Percentiles rank a stretch among this genome's conserved stretches.
Conservation (phyloP, 2,329 filamentous ascomycete species). For the Pestalotiopsis sp. region DNA sequence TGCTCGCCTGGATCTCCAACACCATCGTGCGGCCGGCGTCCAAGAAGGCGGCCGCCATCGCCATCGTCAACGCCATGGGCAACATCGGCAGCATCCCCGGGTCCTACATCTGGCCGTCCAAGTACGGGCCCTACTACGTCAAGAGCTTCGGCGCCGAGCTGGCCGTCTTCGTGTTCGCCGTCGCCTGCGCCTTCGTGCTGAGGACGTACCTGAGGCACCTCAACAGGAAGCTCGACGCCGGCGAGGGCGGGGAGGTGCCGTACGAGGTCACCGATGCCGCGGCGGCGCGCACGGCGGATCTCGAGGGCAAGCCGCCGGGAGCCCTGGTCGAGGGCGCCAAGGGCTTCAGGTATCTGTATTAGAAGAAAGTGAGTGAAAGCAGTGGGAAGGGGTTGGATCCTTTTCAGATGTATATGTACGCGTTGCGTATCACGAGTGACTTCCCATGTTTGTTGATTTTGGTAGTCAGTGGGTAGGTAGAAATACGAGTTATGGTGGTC, state of each 20-base stretch:
- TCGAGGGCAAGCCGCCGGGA: not conserved
- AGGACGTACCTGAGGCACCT: not conserved
- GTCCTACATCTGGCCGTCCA: slow-evolving; percentile 10
- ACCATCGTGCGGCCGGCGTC: slow-evolving; percentile 6
- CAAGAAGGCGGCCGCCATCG: slow-evolving; percentile 7
- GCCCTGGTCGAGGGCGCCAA: slow-evolving; percentile 2
- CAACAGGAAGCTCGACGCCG: slow-evolving; percentile 8
- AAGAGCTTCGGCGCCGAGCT: slow-evolving; percentile 10
- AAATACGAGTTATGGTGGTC: too few relatives aligned
- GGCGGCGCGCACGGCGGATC: not conserved
- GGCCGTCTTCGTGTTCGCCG: slow-evolving; percentile 1
- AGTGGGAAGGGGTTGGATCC: not conserved
- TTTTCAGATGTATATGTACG: not conserved
- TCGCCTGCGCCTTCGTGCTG: not conserved
- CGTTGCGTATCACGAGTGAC: too few relatives aligned
- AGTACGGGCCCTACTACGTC: not conserved
- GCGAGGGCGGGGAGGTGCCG: not conserved
- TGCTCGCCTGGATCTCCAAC: slow-evolving; percentile 10
- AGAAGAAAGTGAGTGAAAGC: not conserved
- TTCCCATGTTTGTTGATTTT: too few relatives aligned
- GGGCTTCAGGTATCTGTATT: slow-evolving; percentile 9
- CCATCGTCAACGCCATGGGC: slow-evolving; percentile 6
- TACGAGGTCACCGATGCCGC: not conserved
- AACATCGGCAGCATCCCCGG: slow-evolving; percentile 8
- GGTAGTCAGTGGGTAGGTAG: too few relatives aligned